These are phyloP conservation scores for Rhododendron griersonianum DNA, from an alignment of 148 eudicot species.

Conservation along the genomic window DNA sequence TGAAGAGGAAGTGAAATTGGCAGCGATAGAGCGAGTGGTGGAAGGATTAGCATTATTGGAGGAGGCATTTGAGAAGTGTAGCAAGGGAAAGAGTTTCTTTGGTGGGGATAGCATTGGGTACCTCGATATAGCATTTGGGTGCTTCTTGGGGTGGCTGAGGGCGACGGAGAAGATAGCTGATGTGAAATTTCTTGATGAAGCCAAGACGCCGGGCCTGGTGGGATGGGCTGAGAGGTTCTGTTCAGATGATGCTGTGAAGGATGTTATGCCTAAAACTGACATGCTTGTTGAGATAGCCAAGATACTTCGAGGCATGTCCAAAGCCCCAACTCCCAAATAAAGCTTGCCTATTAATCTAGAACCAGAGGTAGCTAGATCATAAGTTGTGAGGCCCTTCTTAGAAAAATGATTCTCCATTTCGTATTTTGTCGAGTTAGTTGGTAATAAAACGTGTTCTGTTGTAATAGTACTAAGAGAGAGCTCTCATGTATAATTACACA, in stretches of 20 bases:
- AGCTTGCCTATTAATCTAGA: background rate
- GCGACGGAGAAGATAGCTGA: slow-evolving; percentile 12
- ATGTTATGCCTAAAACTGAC: slow-evolving; percentile 18
- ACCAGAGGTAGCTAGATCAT: background rate
- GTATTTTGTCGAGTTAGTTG: background rate
- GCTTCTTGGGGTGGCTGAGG: slow-evolving; percentile 17
- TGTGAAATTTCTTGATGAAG: slow-evolving; percentile 4
- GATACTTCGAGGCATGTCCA: background rate
- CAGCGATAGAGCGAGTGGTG: slow-evolving; percentile 9
- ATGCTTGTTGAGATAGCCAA: slow-evolving; percentile 16
- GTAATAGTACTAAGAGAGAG: background rate
- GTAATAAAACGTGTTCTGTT: background rate
- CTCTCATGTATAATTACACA: background rate
- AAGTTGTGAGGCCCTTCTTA: background rate
- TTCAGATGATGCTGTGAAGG: slow-evolving; percentile 23
- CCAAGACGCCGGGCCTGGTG: slow-evolving; percentile 6
- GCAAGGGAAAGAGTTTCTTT: slow-evolving; percentile 20
- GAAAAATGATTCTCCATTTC: background rate
- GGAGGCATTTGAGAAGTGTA: slow-evolving; percentile 20
- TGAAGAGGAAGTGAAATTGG: slow-evolving; percentile 2
- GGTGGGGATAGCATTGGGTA: background rate
- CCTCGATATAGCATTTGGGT: background rate
- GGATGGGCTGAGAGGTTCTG: slow-evolving; percentile 22
- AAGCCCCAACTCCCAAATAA: background rate
- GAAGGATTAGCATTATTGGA: slow-evolving; percentile 18